Percentiles rank a stretch among this genome's conserved stretches.
Conservation (phyloP, 768 basidiomycete species). For the Multifurca ochricompacta region DNA sequence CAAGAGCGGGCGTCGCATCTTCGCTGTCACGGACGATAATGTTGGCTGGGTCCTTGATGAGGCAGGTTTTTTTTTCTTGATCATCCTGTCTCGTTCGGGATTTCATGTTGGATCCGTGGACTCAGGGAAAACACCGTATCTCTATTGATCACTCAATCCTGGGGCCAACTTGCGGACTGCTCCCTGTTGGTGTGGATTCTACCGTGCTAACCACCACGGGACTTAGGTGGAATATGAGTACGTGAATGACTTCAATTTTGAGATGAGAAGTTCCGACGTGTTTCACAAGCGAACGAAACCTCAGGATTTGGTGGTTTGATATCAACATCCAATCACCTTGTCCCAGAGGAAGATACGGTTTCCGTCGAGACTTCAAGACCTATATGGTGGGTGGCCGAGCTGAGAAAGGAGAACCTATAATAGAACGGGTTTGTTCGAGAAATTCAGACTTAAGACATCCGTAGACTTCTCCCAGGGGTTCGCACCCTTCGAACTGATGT, state of each 20-base stretch:
- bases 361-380: conserved; percentile 71
- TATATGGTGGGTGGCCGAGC: conserved; percentile 86
- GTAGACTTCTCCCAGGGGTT: not conserved
- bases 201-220: conserved; percentile 78
- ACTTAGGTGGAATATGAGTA: conserved; percentile 84
- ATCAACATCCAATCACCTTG: conserved; percentile 91
- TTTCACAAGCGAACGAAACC: conserved; percentile 41
- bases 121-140: conserved; percentile 78
- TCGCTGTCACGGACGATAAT: conserved; percentile 83
- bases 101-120: not conserved
- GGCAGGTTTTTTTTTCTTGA: conserved; percentile 37
- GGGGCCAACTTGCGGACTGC: conserved; percentile 89
- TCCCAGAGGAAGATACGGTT: conserved; percentile 56
- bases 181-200: conserved; percentile 78
- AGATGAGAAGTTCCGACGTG: not conserved
- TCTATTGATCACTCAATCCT: conserved; percentile 62
- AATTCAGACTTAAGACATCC: not conserved
- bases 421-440: not conserved
- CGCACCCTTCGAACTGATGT: not conserved
- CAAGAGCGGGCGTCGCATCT: conserved; percentile 47
- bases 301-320: conserved; percentile 82
- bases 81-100: not conserved
- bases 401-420: conserved; percentile 26
- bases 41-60: conserved; percentile 82
- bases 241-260: conserved; percentile 22